Percentiles rank a stretch among this genome's conserved stretches.
Conservation (phyloP, 2,329 filamentous ascomycete genomes). For the Exutisphaerella laricina region DNA sequence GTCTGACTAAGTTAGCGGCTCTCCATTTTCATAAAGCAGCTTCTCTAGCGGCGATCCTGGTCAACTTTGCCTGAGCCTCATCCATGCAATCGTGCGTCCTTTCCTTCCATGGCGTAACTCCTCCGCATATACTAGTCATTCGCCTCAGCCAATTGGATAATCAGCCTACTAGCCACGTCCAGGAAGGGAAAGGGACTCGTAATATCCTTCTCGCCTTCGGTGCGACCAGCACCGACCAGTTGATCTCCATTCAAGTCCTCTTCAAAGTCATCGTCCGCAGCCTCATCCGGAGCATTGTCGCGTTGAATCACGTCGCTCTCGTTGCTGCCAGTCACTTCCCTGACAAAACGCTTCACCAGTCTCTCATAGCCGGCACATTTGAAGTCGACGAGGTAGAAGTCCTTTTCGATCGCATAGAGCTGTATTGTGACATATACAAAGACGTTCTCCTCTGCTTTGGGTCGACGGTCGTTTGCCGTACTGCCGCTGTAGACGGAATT, state of each 20-base stretch:
- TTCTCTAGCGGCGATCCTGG: too few relatives aligned
- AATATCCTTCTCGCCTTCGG: slow-evolving; percentile 81
- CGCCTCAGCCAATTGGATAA: slow-evolving; percentile 85
- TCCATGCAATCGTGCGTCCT: background rate
- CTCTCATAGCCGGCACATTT: slow-evolving; percentile 98
- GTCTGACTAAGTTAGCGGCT: too few relatives aligned
- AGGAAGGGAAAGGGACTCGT: slow-evolving; percentile 94
- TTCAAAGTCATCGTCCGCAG: slow-evolving; percentile 24
- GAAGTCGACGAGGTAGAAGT: slow-evolving; percentile 95
- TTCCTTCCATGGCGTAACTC: background rate
- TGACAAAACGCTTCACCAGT: slow-evolving; percentile 50
- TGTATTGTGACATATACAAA: slow-evolving; percentile 95
- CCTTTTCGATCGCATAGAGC: slow-evolving; percentile 86
- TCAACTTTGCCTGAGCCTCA: background rate
- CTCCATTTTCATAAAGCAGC: too few relatives aligned
- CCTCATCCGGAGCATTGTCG: slow-evolving; percentile 19
- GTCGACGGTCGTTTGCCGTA: slow-evolving; percentile 13
- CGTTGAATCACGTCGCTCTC: slow-evolving; percentile 21
- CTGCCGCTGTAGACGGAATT: slow-evolving; percentile 14
- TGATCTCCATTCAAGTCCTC: slow-evolving; percentile 36
- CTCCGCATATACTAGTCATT: slow-evolving; percentile 42
- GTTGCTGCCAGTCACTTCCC: slow-evolving; percentile 29
- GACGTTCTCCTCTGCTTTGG: slow-evolving; percentile 60
- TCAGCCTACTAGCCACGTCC: slow-evolving; percentile 85
- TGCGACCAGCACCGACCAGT: slow-evolving; percentile 45